Evolutionary conservation across 2,329 filamentous ascomycete species (phyloP).

Genomic region (Epichloe baconii): DNA sequence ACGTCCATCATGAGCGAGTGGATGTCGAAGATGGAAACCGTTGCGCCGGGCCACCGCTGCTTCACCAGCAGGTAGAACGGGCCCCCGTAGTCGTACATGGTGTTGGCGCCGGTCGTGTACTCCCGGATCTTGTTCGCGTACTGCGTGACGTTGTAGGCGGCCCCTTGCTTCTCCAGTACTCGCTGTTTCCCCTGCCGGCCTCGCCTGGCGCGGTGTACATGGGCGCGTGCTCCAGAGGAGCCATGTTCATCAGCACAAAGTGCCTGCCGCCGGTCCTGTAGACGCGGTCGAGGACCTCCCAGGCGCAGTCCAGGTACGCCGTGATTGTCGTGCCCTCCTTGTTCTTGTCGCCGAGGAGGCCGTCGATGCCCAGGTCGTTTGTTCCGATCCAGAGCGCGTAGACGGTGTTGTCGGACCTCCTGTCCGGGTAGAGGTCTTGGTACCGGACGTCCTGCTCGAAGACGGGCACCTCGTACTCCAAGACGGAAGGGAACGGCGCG

Average conservation of each 20-base stretch:
- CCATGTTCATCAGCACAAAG: constrained; percentile 60
- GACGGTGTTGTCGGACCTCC: constrained; percentile 46
- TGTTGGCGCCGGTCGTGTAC: constrained; percentile 37
- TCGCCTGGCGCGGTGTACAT: constrained; percentile 35
- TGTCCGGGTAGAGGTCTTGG: constrained; percentile 25
- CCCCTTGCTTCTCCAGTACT: constrained; percentile 35
- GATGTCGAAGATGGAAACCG: constrained; percentile 54
- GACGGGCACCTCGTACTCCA: constrained; percentile 47
- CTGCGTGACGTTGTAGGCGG: constrained; percentile 32
- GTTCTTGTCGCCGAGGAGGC: constrained; percentile 54
- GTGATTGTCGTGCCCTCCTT: constrained; percentile 43
- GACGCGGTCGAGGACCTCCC: constrained; percentile 45
- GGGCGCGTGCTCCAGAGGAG: constrained; percentile 54
- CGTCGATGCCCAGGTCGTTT: constrained; percentile 58
- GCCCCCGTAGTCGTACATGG: constrained; percentile 34
- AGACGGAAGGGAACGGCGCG: constrained; percentile 45
- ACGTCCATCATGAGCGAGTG: constrained; percentile 54
- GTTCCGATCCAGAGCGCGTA: constrained; percentile 73
- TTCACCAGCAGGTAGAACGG: constrained; percentile 30
- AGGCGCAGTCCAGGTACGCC: constrained; percentile 57
- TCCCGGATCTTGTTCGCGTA: constrained; percentile 30
- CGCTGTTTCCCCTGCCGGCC: constrained; percentile 7
- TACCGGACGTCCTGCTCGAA: constrained; percentile 37
- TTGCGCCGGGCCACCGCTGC: constrained; percentile 41
- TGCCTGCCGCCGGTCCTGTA: constrained; percentile 54